Base-by-base conservation (phyloP, 805 yeast species). In the Candida tallmaniae region DNA sequence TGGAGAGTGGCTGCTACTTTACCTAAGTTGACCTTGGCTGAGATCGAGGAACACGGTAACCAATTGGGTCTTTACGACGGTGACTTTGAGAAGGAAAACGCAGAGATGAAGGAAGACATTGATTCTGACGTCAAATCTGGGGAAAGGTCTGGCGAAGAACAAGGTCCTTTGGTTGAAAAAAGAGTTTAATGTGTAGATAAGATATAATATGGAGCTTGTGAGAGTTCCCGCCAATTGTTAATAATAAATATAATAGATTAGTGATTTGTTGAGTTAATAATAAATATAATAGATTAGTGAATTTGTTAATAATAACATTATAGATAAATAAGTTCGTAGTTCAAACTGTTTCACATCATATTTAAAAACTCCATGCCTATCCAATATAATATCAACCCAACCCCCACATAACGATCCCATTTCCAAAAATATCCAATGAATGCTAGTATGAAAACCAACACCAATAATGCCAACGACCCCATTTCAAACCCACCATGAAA, bases 1-100 rank as follows among this genome's bases (percentile, higher is more conserved):
- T 80, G 69, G 72, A 67, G 75, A 54, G 80, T 82, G 31, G 88
- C 88, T 32, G 65, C 70, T 25, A 61, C 69, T 36, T 48, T 81
- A 68, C 86, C 86, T 25, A 73, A 70, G 54, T 65, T 82, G 39
- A 52, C 73, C n/a, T 56, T 56, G 41, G 60, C 63, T 38, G 79
- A 80, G 56, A 70, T 80, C 45, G 83, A 78, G 54, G 72, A 62
- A 34, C 80, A 79, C 47, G 81, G 78, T 49, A 60, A 55, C 43
- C 72, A 66, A 31, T 66, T 79, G 39, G 86, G 86, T 34, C 58
- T 80, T 31, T 68, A 61, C 53, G 73, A 68, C 28, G 67, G 56
- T 25, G 66, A 65, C 37, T 60, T 59, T 26, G 71, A 64, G 46
- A 62, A 65, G 52, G 60, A 54, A 24, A 52, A 54, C 28, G 47